Percentiles rank a stretch among this genome's conserved stretches.
These are phyloP conservation scores for Cetraspora pellucida DNA, from an alignment of 192 early-diverging fungal genomes.

Conservation along the genomic window DNA sequence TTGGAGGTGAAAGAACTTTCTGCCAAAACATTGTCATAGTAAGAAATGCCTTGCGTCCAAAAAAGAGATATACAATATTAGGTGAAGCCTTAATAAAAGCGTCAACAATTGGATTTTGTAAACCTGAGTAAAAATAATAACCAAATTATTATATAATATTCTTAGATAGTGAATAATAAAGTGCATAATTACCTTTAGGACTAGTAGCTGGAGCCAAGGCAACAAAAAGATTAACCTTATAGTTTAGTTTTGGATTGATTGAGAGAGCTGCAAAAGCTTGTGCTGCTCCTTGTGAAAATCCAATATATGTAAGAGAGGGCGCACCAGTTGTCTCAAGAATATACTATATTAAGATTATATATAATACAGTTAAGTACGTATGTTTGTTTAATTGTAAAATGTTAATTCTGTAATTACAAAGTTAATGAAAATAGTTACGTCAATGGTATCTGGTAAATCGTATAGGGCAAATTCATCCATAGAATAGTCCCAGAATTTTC, in stretches of 20 bases:
- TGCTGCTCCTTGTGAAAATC: slow-evolving; percentile 95
- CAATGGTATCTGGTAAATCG: slow-evolving; percentile 85
- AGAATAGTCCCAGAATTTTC: slow-evolving; percentile 90
- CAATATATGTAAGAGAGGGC: slow-evolving; percentile 84
- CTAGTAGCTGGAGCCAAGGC: slow-evolving; percentile 90
- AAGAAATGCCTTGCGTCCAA: slow-evolving; percentile 85
- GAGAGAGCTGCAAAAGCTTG: slow-evolving; percentile 88
- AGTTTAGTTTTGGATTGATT: slow-evolving; percentile 75
- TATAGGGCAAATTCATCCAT: slow-evolving; percentile 88
- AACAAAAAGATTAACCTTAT: slow-evolving; percentile 86
- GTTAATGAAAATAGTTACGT: slow-evolving; percentile 49
- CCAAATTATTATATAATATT: background rate
- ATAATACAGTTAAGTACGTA: too few species aligned
- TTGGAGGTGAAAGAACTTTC: slow-evolving; percentile 69
- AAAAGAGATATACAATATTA: slow-evolving; percentile 82
- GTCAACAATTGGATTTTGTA: slow-evolving; percentile 78
- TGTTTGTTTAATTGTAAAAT: too few species aligned
- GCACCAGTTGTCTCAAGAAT: slow-evolving; percentile 83
- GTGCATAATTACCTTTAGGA: slow-evolving; percentile 53
- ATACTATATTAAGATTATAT: slow-evolving; percentile 50
- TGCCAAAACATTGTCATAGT: slow-evolving; percentile 85
- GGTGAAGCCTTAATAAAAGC: slow-evolving; percentile 85
- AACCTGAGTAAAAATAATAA: slow-evolving; percentile 47
- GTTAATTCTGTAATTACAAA: background rate
- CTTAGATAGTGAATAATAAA: background rate